These are phyloP conservation scores for Osmozyma mogii DNA, from an alignment of 805 yeast species.

Conservation along the genomic window DNA sequence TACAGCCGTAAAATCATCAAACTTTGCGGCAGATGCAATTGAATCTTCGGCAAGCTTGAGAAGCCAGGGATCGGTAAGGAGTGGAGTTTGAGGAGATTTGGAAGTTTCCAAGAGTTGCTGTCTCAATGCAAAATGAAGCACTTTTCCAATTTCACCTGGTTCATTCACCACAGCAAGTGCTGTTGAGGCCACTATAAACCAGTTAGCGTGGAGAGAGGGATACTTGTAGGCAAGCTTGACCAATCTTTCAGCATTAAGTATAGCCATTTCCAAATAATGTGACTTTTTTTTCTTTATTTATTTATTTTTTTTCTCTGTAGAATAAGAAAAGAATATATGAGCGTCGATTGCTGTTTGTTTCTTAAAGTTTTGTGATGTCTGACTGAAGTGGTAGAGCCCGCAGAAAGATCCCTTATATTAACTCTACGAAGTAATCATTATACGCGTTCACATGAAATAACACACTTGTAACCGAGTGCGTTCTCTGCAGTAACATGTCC, in stretches of 20 bases:
- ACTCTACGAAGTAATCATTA: no score
- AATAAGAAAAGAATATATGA: no score
- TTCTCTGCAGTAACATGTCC: no score
- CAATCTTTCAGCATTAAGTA: constrained; percentile 54
- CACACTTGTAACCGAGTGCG: no score
- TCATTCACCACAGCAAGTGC: constrained; percentile 74
- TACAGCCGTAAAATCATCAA: constrained; percentile 30
- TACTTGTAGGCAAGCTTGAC: constrained; percentile 43
- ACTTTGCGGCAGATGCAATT: constrained; percentile 30
- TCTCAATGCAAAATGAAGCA: constrained; percentile 61
- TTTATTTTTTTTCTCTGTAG: no score
- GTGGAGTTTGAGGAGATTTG: constrained; percentile 12
- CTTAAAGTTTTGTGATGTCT: no score
- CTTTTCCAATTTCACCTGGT: constrained; percentile 70
- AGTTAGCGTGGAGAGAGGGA: constrained; percentile 47
- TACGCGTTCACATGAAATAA: no score
- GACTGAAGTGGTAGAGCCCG: no score
- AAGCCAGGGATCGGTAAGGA: constrained; percentile 27
- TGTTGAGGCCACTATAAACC: constrained; percentile 79
- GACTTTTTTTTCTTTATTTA: no score
- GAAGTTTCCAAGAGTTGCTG: constrained; percentile 33
- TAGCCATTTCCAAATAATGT: no score
- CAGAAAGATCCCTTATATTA: no score
- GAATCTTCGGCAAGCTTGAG: constrained; percentile 33
- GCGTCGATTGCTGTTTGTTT: no score